Evolutionary conservation across 1,139 yeast genomes (phyloP).

Genomic region (Yamadazyma sp.): DNA sequence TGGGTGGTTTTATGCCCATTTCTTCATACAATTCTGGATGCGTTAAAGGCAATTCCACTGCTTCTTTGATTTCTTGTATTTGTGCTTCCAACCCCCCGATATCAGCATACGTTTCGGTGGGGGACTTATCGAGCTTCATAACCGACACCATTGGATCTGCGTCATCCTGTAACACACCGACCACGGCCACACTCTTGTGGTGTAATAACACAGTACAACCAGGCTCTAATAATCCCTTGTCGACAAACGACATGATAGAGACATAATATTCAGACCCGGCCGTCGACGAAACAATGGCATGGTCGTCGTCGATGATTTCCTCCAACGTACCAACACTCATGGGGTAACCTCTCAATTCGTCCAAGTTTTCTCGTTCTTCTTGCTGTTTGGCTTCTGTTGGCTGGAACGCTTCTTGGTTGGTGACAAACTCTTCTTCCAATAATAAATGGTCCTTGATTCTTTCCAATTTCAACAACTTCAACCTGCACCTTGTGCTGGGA

Average conservation of each 20-base stretch:
- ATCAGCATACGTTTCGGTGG: constrained; percentile 95
- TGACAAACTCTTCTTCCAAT: constrained; percentile 93
- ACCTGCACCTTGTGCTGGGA: constrained; percentile 92
- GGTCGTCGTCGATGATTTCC: constrained; percentile 97
- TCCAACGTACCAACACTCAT: constrained; percentile 96
- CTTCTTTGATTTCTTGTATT: constrained; percentile 97
- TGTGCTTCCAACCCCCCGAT: constrained; percentile 96
- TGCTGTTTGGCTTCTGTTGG: constrained; percentile 97
- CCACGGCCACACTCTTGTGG: constrained; percentile 91
- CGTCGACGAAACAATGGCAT: constrained; percentile 94
- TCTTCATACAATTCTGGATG: constrained; percentile 98
- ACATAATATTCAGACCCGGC: constrained; percentile 98
- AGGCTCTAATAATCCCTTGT: constrained; percentile 92
- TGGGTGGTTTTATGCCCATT: constrained; percentile 99
- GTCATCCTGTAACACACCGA: constrained; percentile 92
- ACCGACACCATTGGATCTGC: constrained; percentile 98
- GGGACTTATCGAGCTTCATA: constrained; percentile 96
- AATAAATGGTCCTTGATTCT: constrained; percentile 94
- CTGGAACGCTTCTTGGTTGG: constrained; percentile 90
- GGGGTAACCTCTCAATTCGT: constrained; percentile 94
- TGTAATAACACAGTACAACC: constrained; percentile 97
- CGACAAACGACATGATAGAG: constrained; percentile 94
- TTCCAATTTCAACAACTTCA: constrained; percentile 87
- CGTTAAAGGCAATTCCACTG: constrained; percentile 94
- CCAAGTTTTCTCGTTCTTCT: constrained; percentile 93